Base-by-base conservation (phyloP, 371 early-diverging fungal species). In the Apophysomyces sp. region DNA sequence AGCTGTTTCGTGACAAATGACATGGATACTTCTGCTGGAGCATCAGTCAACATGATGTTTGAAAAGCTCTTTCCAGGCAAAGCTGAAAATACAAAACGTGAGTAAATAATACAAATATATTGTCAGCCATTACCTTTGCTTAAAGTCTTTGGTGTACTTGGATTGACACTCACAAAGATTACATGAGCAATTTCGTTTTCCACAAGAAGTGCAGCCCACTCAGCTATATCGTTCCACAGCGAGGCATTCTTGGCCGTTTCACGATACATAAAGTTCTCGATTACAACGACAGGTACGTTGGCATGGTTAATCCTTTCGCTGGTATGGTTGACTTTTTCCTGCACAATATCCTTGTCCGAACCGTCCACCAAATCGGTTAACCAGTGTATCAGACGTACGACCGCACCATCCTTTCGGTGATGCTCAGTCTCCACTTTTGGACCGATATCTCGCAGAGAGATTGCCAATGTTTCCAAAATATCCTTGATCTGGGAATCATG, bases 161-260 rank as follows among this genome's bases (percentile, higher is more conserved):
- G 89, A 73, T 90, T 92, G 60, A 89, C 87, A 56, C 86, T 89
- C 2, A 94, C 86, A 69, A 96, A 91, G 13, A 98, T 81, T n/a
- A 96, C 95, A 72, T 98, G 95, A 1, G 96, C 96, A 54, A 94
- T 72, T 37, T 86, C 86, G 15, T 87, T 87, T 68, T 92, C 91
- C 13, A 89, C 89, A 34, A 93, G 64, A 4, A 86, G 64, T 5
- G 88, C 84, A 9, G 90, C 89, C 88, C 92, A 92, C 56, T 95
- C 88, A 5, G 95, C 83, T 13, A 96, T 52, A 18, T 85, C 76
- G 13, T 89, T 87, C 81, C 92, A 90, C 30, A 92, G 71, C 9
- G 78, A 67, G 7, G 84, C 74, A 11, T 81, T 73, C 53, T 81
- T 75, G 21, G 79, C 72, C 5, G 85, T 83, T 49, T 91, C 93